Evolutionary conservation across 75 land plant genomes (phyloP), one percentile per base, ranked within the genome.

Genomic region (Isoetes taiwanensis): DNA sequence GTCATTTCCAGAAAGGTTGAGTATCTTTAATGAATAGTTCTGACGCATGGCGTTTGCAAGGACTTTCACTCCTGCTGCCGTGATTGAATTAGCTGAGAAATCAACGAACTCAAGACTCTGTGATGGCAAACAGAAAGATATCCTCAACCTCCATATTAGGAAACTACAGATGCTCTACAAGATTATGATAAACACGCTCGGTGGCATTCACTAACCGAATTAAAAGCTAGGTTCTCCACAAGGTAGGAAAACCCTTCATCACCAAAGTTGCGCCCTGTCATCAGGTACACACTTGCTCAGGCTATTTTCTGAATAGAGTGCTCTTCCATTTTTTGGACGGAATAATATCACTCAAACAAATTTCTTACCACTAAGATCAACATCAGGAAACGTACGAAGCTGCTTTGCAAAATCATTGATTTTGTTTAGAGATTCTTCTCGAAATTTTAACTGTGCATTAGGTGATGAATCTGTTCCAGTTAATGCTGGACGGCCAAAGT

Each of bases 71-170:
- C 96, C 99, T 32, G 30, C 69, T 17, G 89, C 86, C 40, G 96
- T 82, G 46, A 94, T 85, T 60, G 81, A 80, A 78, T 94, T 94
- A 1, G 86, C 86, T 58, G 99, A 78, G 70, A 94, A 94, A 62
- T 77, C 83, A 16, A 88, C 99, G 57, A 70, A 82, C 61, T 85
- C 90, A 56, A 76, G 81, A 65, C 20, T 60, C 99, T 90, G 77
- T 33, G 3, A 14, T 20, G 34, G 25, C 26, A 53, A n/a, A 29
- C 17, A 43, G 56, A 32, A 65, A 54, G 30, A 61, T 30, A 30
- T 4, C 63, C 29, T 43, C 17, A 57, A 32, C 16, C 32, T 43
- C n/a, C n/a, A 6, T 24, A 43, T 43, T 16, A 14, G 39, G 39
- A 37, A 37, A 37, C 39, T 37, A 14, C 14, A 37, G 14, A 37